Evolutionary conservation across 2,329 filamentous ascomycete genomes (phyloP).

Genomic region (Xylariaceae sp.): DNA sequence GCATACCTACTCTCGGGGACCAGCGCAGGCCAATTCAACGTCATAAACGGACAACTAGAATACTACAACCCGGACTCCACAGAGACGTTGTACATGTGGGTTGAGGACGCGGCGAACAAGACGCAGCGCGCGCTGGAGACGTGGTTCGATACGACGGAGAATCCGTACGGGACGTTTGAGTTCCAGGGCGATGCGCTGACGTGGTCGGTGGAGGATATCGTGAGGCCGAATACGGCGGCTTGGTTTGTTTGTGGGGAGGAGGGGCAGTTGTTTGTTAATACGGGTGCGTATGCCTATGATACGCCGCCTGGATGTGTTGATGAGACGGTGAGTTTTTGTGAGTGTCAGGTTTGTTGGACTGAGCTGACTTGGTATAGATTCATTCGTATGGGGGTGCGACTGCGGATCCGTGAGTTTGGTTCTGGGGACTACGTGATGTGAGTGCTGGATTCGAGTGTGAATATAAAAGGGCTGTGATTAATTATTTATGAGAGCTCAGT

Average conservation of each 20-base stretch:
- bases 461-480: too few species aligned
- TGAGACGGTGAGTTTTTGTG: slow-evolving; percentile 44
- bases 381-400: slow-evolving; percentile 18
- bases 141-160: slow-evolving; percentile 46
- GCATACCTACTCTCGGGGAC: slow-evolving; percentile 10
- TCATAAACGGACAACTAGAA: slow-evolving; percentile 51
- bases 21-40: slow-evolving; percentile 51
- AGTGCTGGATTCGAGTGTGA: too few species aligned
- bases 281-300: slow-evolving; percentile 53
- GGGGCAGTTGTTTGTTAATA: slow-evolving; percentile 49
- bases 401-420: slow-evolving; percentile 12
- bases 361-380: slow-evolving; percentile 10
- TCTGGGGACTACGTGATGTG: background rate
- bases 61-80: slow-evolving; percentile 36
- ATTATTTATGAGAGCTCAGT: too few species aligned
- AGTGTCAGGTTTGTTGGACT: background rate
- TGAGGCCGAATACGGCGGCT: slow-evolving; percentile 50
- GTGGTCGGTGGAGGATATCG: slow-evolving; percentile 46
- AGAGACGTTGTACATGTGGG: slow-evolving; percentile 41
- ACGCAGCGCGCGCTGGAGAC: slow-evolving; percentile 46
- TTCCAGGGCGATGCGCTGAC: slow-evolving; percentile 55
- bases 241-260: slow-evolving; percentile 54
- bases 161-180: slow-evolving; percentile 50
- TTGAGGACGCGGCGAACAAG: slow-evolving; percentile 42
- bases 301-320: slow-evolving; percentile 54